Conservation (phyloP, 208 protist species). For the Angomonas deanei region DNA sequence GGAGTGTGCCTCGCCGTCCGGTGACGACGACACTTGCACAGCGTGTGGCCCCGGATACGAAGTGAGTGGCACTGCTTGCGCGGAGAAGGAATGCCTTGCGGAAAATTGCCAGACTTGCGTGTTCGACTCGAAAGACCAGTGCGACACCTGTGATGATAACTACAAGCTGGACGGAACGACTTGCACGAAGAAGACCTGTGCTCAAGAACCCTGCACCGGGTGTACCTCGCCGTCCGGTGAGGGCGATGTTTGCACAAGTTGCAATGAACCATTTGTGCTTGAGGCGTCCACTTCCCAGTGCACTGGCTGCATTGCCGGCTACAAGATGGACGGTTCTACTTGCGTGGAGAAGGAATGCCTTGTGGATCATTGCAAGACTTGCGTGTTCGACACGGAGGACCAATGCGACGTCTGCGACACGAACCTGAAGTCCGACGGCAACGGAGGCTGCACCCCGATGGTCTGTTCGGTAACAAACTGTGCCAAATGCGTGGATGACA, state of each 20-base stretch:
- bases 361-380: no score
- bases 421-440: no score
- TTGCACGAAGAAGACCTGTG: not conserved
- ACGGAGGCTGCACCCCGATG: no score
- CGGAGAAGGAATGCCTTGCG: no score
- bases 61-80: not conserved
- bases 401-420: no score
- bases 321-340: not conserved
- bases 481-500: not conserved
- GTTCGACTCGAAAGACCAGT: not conserved
- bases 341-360: not conserved
- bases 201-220: not conserved
- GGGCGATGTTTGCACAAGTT: not conserved
- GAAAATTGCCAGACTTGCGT: not conserved
- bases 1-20: not conserved
- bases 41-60: not conserved
- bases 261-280: not conserved
- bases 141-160: not conserved
- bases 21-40: not conserved
- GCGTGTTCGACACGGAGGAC: no score
- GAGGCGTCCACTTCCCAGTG: not conserved
- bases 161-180: not conserved
- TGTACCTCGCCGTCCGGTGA: not conserved
- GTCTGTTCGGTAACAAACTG: not conserved
- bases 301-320: not conserved